Conservation (phyloP, 2,329 filamentous ascomycete species). For the Ophiostoma populinum region DNA sequence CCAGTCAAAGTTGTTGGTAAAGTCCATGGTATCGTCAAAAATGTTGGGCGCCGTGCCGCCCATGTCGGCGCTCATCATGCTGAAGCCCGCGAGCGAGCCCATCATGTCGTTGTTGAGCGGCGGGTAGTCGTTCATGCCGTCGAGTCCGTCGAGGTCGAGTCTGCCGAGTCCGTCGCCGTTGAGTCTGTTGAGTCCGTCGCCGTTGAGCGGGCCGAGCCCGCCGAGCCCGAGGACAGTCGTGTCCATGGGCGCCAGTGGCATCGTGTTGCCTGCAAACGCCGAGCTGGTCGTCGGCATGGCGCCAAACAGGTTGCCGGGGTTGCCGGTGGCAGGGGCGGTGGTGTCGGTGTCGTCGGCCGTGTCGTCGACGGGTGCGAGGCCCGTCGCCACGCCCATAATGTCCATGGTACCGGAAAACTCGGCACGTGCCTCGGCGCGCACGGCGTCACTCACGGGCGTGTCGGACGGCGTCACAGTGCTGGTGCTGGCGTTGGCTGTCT, state of each 20-base stretch:
- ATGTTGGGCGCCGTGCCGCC: neutral
- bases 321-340: constrained; percentile 9
- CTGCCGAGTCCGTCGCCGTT: no score
- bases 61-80: constrained; percentile 30
- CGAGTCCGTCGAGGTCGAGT: no score
- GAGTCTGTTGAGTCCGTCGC: no score
- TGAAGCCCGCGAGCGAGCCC: constrained; percentile 15
- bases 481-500: no score
- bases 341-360: no score
- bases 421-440: no score
- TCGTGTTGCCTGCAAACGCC: no score
- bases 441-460: neutral
- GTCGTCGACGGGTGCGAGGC: no score
- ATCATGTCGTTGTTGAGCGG: constrained; percentile 19
- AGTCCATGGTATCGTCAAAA: constrained; percentile 22
- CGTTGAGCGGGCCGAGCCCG: no score
- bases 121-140: constrained; percentile 12
- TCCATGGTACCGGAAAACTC: no score
- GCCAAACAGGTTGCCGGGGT: constrained; percentile 10
- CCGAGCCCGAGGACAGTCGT: neutral
- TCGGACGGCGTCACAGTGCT: neutral
- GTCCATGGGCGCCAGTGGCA: constrained; percentile 13
- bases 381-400: no score
- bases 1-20: constrained; percentile 40
- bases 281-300: constrained; percentile 20